phyloP scores from a whole-genome alignment of 768 basidiomycete genomes.

The Leccinellum luteum region DNA sequence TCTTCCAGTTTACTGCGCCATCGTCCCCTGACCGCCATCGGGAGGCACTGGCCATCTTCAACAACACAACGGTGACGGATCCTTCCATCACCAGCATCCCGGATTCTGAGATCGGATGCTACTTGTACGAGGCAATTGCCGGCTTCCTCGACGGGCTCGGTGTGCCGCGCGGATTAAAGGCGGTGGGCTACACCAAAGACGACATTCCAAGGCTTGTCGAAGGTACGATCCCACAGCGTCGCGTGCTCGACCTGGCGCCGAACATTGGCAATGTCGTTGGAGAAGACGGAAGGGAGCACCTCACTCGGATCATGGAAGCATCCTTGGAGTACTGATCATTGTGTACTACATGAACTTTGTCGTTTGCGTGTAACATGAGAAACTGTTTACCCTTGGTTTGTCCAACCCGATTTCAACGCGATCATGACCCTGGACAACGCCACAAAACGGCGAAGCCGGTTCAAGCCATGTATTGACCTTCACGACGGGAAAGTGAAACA shows the following conservation, averaged over 20 bases:
- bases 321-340: conserved; percentile 66
- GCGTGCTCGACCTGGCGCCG: conserved; percentile 91
- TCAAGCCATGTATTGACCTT: conserved; percentile 95
- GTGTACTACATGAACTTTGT: conserved; percentile 1
- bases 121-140: conserved; percentile 84
- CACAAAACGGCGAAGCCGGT: conserved; percentile 42
- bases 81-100: conserved; percentile 70
- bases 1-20: conserved; percentile 95
- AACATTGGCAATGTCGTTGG: conserved; percentile 81
- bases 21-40: conserved; percentile 91
- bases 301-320: conserved; percentile 75
- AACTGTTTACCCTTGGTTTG: background rate
- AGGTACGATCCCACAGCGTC: conserved; percentile 87
- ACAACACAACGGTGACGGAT: conserved; percentile 58
- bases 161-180: conserved; percentile 83
- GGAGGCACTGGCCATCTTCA: conserved; percentile 84
- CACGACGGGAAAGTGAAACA: conserved; percentile 97
- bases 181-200: conserved; percentile 66
- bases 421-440: conserved; percentile 1
- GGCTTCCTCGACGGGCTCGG: conserved; percentile 82
- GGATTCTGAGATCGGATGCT: conserved; percentile 72
- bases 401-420: background rate
- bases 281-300: conserved; percentile 79
- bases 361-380: conserved; percentile 10
- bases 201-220: conserved; percentile 80